Base-by-base conservation (phyloP, 495 filamentous ascomycete species). In the Daldinia bambusicola region DNA sequence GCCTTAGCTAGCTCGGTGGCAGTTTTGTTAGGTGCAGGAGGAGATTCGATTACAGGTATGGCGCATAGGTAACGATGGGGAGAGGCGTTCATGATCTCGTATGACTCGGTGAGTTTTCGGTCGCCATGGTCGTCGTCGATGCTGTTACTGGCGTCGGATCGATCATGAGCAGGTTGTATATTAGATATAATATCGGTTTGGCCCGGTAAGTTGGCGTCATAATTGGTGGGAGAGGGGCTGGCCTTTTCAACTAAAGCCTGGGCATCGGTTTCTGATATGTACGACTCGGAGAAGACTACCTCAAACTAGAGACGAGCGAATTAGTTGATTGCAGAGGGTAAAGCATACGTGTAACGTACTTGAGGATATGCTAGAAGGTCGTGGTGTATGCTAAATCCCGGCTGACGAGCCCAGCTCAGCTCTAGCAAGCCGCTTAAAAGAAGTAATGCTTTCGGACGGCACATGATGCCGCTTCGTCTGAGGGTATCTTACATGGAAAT, bases 361-460 rank as follows among this genome's bases (percentile, higher is more conserved):
- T 98, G 95, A 30, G 95, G 95, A 83, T 91, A 93, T 20, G 95
- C 95, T 38, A 97, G 84, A 9, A 99, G 78, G 78, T 99, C 95
- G 76, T 98, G 94, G 74, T 96, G 89, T 36, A 97, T 90, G 71
- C 82, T 85, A 67, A 85, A 85, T 43, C 80, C 74, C 7, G 77
- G 81, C 60, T 84, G 82, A 18, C 81, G 81, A 64, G 82, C 83
- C 55, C 56, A 62, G 62, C 75, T 77, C 31, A 83, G 77, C 77
- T 73, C 78, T 69, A 81, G 73, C 67, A 75, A 60, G 75, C 77
- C 18, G 79, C 76, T 69, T 55, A 71, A 60, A 41, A 84, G 66
- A 65, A 83, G 75, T 56, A 84, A 67, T 51, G 82, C 66, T 71
- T 76, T 69, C 74, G 79, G 72, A 68, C 80, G 80, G 71, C 81